Evolutionary conservation across 2,329 filamentous ascomycete genomes (phyloP), one percentile per base, ranked within the genome.

Genomic region (Dactylellina leptospora): DNA sequence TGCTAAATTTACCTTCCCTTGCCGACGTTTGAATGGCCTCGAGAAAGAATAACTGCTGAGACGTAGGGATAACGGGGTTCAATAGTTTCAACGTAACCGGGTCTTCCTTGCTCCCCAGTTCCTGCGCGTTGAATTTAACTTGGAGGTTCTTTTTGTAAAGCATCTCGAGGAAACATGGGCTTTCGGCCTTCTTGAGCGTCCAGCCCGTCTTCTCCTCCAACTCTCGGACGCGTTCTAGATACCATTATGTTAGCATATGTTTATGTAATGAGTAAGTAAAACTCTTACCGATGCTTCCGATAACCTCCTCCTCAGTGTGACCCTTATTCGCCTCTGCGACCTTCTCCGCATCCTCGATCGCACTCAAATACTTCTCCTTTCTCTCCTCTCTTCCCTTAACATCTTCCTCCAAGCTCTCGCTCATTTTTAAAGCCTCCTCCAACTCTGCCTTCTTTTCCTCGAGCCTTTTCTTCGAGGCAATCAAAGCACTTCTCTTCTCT

Each of bases 311-410:
- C 56, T 88, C 86, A 63, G 89, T 93, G 89, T 93, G 97, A 38
- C 93, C 93, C 58, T 93, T 87, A 78, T 90, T 96, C 77, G 96
- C 90, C 78, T 97, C 92, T 73, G 90, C 86, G 23, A 96, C 84
- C 74, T 87, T 88, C 79, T 97, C 92, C 0, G 93, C 91, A 76
- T 92, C 88, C 68, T 87, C 85, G 66, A 96, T 97, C 50, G 95
- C 90, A 25, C 86, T 84, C 27, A 89, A 77, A 75, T 85, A 92
- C 75, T 87, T 84, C 59, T 87, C 81, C 78, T 93, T 96, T 76
- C 87, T 85, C 68, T 87, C 84, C 5, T 84, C 82, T 47, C 89
- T 83, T 1, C 85, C 82, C 69, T 87, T 85, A 16, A 93, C 86
- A 6, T 84, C 83, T 1, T 83, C 79, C 73, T 90, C 88, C 30